Evolutionary conservation across 768 basidiomycete species (phyloP), one percentile per base, ranked within the genome.

Genomic region (Coprinopsis strossmayeri): DNA sequence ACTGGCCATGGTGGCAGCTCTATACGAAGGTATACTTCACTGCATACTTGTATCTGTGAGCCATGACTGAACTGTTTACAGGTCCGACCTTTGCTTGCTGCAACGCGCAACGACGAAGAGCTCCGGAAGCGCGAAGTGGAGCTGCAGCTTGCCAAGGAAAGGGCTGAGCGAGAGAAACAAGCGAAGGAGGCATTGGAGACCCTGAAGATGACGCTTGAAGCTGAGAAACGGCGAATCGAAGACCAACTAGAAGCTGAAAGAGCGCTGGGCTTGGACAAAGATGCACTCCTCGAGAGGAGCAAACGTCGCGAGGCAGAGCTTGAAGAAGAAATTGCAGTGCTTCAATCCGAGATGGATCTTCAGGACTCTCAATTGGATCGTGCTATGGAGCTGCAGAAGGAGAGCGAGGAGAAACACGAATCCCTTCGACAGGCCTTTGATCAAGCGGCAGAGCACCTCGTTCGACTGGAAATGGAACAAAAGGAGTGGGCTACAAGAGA

Each of bases 1-100:
- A 95, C 45, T 98, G 96, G 96, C 93, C 95, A 1, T 98, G 96
- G 96, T 99, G 96, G 96, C 88, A 93, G 53, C 74, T 98, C 7
- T 99, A 94, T 62, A 92, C 92, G 2, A 95, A 95, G 73, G 91
- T 81, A 52, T 38, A 65, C 48, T 30, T 20, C 25, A 4, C 20
- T 27, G n/a, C 47, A 12, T 12, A 27, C 2, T 21, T 20, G 17
- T 35, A 27, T 45, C 7, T 34, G 35, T 15, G 10, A 3, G 39
- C 20, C 43, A 48, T 3, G 40, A 55, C 50, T 26, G n/a, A 57
- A 45, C 3, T 34, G 48, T 18, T 39, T n/a, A 9, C 48, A 89
- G 87, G 84, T 99, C 17, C 87, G 94, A 27, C 96, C 96, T 0
- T 64, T 98, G 12, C 76, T 99, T 25, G 91, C 91, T 18, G 94